Base-by-base conservation (phyloP, 2,329 filamentous ascomycete species). In the Fusarium keratoplasticum region DNA sequence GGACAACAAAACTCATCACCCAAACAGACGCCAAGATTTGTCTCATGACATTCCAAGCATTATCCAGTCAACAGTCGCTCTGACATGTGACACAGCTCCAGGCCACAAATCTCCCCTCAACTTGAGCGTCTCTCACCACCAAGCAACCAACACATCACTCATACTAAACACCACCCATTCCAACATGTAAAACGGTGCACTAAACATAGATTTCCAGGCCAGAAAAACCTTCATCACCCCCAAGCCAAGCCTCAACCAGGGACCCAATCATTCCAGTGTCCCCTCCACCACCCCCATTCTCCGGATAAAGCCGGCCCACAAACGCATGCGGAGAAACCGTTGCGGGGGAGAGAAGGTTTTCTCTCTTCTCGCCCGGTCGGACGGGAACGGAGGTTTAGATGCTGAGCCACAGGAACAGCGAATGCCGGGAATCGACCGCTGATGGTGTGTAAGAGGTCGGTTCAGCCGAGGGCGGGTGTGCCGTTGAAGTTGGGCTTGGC, bases 401-500 rank as follows among this genome's bases (percentile, higher is more conserved):
- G 54, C 61, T 58, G 57, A 58, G 68, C 61, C 57, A 55, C 65
- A 64, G 69, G 54, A 55, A 64, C 44, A 61, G 72, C 72, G 72
- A 74, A 74, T 70, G 61, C 72, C 72, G 72, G 65, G 6, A 13
- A 18, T 69, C 40, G 65, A 29, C 69, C 64, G 61, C 55, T 36
- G 47, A 55, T 59, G 40, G 62, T 73, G 69, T 58, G 62, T 42
- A 52, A 50, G 25, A 29, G 61, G 55, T 67, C 66, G 54, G 44
- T 64, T 66, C 36, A 52, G 31, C 71, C 71, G 58, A 55, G 25
- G 22, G n/a, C 18, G 29, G 29, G 29, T 31, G 29, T 29, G 47
- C 40, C 55, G 61, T 40, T 64, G 33, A 55, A 18, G 18, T 47
- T 25, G 10, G 10, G 59, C 31, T 40, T 54, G 31, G 13, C 29